Conservation (phyloP, 306 rosid species). For the Erythrophleum fordii region DNA sequence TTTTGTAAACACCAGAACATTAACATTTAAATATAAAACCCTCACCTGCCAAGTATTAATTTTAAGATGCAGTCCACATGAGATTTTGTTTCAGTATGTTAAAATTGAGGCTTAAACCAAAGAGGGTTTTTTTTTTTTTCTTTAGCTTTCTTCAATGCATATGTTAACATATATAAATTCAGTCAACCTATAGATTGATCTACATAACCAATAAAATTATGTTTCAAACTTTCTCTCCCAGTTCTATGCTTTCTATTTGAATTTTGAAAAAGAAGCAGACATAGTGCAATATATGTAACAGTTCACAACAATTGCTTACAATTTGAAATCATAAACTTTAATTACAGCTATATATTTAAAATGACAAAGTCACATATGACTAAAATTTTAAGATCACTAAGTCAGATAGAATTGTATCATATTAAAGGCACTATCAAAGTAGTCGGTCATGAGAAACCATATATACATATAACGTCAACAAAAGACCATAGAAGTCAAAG, state of each 20-base stretch:
- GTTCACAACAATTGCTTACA: background rate
- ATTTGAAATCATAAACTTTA: background rate
- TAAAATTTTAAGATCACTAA: background rate
- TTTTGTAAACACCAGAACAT: background rate
- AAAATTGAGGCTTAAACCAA: background rate
- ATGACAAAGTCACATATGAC: background rate
- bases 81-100: background rate
- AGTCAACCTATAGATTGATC: background rate
- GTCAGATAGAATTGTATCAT: background rate
- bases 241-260: background rate
- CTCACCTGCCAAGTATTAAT: too few relatives aligned
- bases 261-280: background rate
- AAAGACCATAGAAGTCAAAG: conserved; percentile 5
- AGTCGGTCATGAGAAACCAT: background rate
- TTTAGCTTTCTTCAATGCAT: background rate
- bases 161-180: background rate
- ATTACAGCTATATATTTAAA: background rate
- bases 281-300: background rate
- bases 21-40: background rate
- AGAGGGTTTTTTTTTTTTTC: too few relatives aligned
- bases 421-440: background rate
- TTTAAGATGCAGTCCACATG: background rate
- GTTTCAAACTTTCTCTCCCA: too few relatives aligned
- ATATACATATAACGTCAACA: background rate
- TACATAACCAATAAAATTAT: background rate